Conservation (phyloP, 495 filamentous ascomycete genomes). For the Penicillium dipodomyicola region DNA sequence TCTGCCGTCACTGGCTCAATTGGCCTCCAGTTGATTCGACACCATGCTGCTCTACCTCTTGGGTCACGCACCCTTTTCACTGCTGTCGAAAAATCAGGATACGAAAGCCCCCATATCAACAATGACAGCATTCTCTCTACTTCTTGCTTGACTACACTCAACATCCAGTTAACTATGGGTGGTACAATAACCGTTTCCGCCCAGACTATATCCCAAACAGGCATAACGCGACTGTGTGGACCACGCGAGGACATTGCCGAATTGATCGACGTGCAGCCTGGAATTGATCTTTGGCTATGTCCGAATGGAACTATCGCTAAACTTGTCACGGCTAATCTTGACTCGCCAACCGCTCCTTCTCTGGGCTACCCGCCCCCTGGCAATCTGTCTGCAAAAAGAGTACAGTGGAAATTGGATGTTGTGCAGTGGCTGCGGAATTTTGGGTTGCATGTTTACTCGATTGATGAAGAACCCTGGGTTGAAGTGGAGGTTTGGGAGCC, state of each 20-base stretch:
- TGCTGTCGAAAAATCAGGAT: slow-evolving; percentile 31
- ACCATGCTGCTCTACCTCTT: slow-evolving; percentile 41
- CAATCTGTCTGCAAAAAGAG: slow-evolving; percentile 21
- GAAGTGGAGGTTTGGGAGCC: slow-evolving; percentile 50
- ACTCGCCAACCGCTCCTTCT: slow-evolving; percentile 22
- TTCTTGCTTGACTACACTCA: slow-evolving; percentile 39
- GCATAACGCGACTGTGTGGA: slow-evolving; percentile 35
- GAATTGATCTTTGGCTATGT: slow-evolving; percentile 49
- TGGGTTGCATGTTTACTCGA: slow-evolving; percentile 34
- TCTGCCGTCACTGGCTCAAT: slow-evolving; percentile 44
- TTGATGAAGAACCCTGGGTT: slow-evolving; percentile 43
- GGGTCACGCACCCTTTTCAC: slow-evolving; percentile 48
- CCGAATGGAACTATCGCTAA: slow-evolving; percentile 50
- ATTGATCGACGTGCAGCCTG: slow-evolving; percentile 23
- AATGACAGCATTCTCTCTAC: slow-evolving; percentile 31
- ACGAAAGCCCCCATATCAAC: slow-evolving; percentile 31
- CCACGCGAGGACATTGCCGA: slow-evolving; percentile 25
- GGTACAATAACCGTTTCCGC: slow-evolving; percentile 42
- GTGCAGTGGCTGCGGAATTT: slow-evolving; percentile 43
- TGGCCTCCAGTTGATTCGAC: slow-evolving; percentile 41
- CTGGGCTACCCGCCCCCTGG: slow-evolving; percentile 20
- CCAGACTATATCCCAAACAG: slow-evolving; percentile 40
- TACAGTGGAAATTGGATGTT: slow-evolving; percentile 42
- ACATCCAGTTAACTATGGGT: slow-evolving; percentile 37
- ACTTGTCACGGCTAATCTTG: slow-evolving; percentile 33